Evolutionary conservation across 2,329 filamentous ascomycete genomes (phyloP), one percentile per base, ranked within the genome.

Genomic region (Colletotrichum tabaci): DNA sequence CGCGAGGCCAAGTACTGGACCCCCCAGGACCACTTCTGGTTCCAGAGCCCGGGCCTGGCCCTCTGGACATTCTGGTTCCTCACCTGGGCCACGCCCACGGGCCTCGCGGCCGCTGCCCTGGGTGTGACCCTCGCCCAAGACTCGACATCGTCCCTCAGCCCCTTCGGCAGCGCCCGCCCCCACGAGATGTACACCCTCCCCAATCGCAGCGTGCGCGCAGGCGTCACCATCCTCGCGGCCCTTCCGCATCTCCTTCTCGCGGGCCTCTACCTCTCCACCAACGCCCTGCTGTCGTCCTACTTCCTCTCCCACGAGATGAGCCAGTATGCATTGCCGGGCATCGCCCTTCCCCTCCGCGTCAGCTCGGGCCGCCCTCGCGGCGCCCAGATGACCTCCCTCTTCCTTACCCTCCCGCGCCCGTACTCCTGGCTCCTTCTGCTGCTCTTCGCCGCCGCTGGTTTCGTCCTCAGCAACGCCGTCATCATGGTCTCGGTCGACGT

Each of bases 231-330:
- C 40, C 61, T 88, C n/a, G 79, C 82, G 13, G 80, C 82, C 30
- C 76, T 87, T 13, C 87, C 87, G 2, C 87, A 89, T 12, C 77
- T 88, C 5, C 82, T 87, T 23, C 78, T 88, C 16, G 84, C 81
- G 7, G 66, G 80, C 15, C 80, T 89, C 10, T 89, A 88, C 77
- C 77, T 89, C 42, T 76, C 82, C 13, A 80, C 80, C 57, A 87
- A 89, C 79, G 78, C 82, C 5, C 81, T 87, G 26, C 77, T 89
- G 16, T 85, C 85, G 2, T 78, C 82, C 3, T 87, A 84, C 77
- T 87, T 82, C 75, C 79, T 88, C 49, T 87, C 85, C 2, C 84
- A 87, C 77, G 87, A 89, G 76, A 80, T 86, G 56, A 81, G 84
- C 3, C 82, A 82, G 63, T 87, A 84, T 75, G 83, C 83, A 3